Evolutionary conservation across 495 filamentous ascomycete species (phyloP), one percentile per base, ranked within the genome.

Genomic region (Staphylotrichum longicolle): DNA sequence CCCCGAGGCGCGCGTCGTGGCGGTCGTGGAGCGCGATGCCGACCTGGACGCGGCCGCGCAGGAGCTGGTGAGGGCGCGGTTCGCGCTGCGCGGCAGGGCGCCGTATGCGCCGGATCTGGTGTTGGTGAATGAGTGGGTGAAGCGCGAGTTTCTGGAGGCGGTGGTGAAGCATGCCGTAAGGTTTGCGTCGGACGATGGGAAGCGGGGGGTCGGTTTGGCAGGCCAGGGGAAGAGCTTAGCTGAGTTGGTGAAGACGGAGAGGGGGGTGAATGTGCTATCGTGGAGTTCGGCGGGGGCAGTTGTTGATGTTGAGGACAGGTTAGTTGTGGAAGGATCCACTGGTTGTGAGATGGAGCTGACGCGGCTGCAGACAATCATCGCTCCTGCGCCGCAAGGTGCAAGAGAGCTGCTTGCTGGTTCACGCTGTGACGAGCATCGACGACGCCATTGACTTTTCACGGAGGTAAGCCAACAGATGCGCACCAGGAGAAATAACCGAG

Each of bases 21-120:
- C 81, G 7, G 30, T 56, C 5, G 41, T 56, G 27, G 53, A 56
- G 53, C 53, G 53, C 6, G 53, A 56, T 1, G 80, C 78, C 10
- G 70, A 83, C 53, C 52, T 84, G 6, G 51, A 71, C 14, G 66
- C 64, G 11, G 82, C 83, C 3, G 82, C 81, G 7, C 53, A 72
- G 55, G 69, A 72, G 4, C 66, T 86, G 11, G 77, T 79, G 0
- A 68, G 70, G 3, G 79, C 83, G 27, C 70, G 82, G 10, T 82
- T 83, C 57, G 73, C 72, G 14, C 78, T 83, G 12, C 74, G 75
- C 5, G 83, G 82, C 3, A 70, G 68, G 3, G 82, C 80, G 0
- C 72, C 80, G 1, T 84, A 84, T 69, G 75, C 80, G 4, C 82
- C 82, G 2, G 82, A 83, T 65, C 20, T 81, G 4, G 81, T 85